Base-by-base conservation (phyloP, 495 filamentous ascomycete genomes). In the Penicillium manginii region DNA sequence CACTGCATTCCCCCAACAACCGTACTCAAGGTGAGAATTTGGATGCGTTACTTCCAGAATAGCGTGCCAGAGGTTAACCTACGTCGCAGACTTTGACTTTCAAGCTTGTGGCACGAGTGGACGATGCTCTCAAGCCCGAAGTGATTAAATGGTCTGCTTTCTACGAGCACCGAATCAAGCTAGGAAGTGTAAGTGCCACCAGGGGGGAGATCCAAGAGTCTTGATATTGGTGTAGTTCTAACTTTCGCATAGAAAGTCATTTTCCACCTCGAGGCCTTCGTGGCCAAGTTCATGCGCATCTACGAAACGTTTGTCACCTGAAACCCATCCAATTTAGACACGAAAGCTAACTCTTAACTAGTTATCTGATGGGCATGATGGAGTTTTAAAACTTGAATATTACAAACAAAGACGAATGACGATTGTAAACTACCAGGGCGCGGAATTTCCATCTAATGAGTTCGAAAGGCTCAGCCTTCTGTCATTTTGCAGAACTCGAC, bases 251-350 rank as follows among this genome's bases (percentile, higher is more conserved):
- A 87, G 80, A 98, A 98, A 84, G 88, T 93, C 22, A 97, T 98
- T 47, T 98, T 98, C 73, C 94, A 98, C 64, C 82, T 98, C 0
- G 94, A 98, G 78, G 94, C 94, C 21, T 98, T 98, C 75, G 93
- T 98, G 33, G 93, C 96, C 29, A 97, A 96, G 78, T 93, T 96
- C 70, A 97, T 98, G 92, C 84, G 93, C 62, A 87, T 98, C 52
- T 84, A 93, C 53, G 94, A 98, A 79, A 84, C 84, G 84, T 88
- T 67, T 51, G 79, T 62, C 46, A 43, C 11, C 10, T 32, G 12
- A 14, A 17, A 33, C 23, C 18, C 21, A 7, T 21, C 23, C 31
- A 4, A 15, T 39, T 19, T 29, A 14, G 8, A 32, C 21, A 22
- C 12, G 12, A 9, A 48, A 40, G 48, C 69, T 77, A 59, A 77